Percentiles rank a stretch among this genome's conserved stretches.
These are phyloP conservation scores for Metschnikowia orientalis DNA, from an alignment of 805 yeast species.

Conservation along the genomic window DNA sequence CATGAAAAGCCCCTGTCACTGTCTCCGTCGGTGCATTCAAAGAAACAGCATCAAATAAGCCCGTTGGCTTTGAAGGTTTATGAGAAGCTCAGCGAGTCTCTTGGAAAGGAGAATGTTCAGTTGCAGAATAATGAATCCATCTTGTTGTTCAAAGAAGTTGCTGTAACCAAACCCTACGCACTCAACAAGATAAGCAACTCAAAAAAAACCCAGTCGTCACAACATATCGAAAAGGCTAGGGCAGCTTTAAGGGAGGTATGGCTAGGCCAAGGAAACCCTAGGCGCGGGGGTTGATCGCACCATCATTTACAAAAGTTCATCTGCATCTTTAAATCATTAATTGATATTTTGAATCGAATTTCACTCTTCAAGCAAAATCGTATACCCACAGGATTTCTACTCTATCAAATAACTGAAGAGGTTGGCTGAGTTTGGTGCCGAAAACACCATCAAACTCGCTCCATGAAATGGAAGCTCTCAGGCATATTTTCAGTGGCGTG, in stretches of 20 bases:
- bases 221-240: slow-evolving; percentile 21
- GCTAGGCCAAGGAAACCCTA: slow-evolving; percentile 25
- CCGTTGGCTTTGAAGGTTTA: slow-evolving; percentile 29
- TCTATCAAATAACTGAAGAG: slow-evolving; percentile 44
- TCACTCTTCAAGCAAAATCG: slow-evolving; percentile 1
- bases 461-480: slow-evolving; percentile 19
- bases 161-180: slow-evolving; percentile 37
- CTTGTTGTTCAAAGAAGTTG: slow-evolving; percentile 33
- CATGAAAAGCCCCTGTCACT: too few species aligned
- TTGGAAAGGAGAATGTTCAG: slow-evolving; percentile 32
- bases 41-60: slow-evolving; percentile 9
- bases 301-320: too few species aligned
- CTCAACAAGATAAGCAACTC: slow-evolving; percentile 27
- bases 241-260: slow-evolving; percentile 25
- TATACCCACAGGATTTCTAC: slow-evolving; percentile 39
- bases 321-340: slow-evolving; percentile 1
- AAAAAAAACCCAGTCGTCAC: slow-evolving; percentile 18
- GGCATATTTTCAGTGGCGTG: slow-evolving; percentile 1
- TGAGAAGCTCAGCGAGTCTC: slow-evolving; percentile 40
- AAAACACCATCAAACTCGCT: slow-evolving; percentile 61
- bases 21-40: not conserved
- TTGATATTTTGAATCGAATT: slow-evolving; percentile 1
- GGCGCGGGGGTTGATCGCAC: slow-evolving; percentile 27
- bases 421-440: slow-evolving; percentile 56
- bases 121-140: slow-evolving; percentile 41